Conservation (phyloP, 805 yeast species). For the Lachancea mirantina region DNA sequence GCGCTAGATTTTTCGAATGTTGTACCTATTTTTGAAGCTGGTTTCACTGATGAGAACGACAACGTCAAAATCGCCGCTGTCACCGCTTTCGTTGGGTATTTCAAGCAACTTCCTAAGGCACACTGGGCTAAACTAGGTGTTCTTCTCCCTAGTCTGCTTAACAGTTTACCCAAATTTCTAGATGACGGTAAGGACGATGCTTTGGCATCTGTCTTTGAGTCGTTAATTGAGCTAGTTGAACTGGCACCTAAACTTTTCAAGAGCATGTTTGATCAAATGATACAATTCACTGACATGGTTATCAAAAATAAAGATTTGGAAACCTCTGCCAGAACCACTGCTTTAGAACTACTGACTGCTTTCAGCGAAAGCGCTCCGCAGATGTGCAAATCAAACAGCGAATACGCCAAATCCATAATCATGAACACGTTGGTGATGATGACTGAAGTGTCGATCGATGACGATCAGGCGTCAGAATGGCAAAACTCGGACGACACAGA, state of each 20-base stretch:
- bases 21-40: constrained; percentile 66
- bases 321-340: constrained; percentile 70
- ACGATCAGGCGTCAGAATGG: constrained; percentile 87
- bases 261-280: constrained; percentile 83
- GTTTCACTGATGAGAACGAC: constrained; percentile 74
- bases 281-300: constrained; percentile 78
- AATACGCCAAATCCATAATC: constrained; percentile 67
- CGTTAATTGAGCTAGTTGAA: constrained; percentile 82
- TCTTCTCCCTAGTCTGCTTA: constrained; percentile 73
- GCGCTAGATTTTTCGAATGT: constrained; percentile 47
- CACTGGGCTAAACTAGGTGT: constrained; percentile 73
- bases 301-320: constrained; percentile 77
- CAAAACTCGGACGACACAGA: constrained; percentile 69
- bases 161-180: constrained; percentile 79
- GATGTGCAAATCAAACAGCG: constrained; percentile 80
- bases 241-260: constrained; percentile 91
- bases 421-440: constrained; percentile 70
- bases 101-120: constrained; percentile 70
- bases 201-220: constrained; percentile 79
- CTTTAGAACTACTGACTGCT: constrained; percentile 81
- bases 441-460: constrained; percentile 87
- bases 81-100: constrained; percentile 85
- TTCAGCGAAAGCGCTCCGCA: constrained; percentile 90
- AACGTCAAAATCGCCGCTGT: constrained; percentile 87
- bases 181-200: constrained; percentile 74